Conservation (phyloP, 129 eudicot species). For the Flaveria sonorensis region DNA sequence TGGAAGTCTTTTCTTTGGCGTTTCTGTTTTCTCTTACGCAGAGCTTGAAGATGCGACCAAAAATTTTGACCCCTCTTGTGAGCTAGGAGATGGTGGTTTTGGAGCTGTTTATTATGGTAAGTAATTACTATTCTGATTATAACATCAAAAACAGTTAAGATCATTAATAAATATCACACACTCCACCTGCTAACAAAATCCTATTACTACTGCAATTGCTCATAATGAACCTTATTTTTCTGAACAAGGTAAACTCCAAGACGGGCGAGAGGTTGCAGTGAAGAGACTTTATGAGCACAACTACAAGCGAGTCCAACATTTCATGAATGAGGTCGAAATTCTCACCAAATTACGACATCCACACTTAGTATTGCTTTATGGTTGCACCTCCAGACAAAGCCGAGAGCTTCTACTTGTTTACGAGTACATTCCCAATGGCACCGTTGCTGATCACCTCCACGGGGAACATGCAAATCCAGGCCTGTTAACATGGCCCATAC, state of each 20-base stretch:
- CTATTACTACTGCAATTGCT: not conserved
- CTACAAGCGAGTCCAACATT: conserved; percentile 59
- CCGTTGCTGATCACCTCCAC: conserved; percentile 72
- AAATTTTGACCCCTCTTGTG: conserved; percentile 41
- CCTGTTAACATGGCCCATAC: conserved; percentile 56
- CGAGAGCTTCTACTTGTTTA: conserved; percentile 60
- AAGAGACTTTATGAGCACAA: conserved; percentile 65
- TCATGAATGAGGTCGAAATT: conserved; percentile 62
- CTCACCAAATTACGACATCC: conserved; percentile 57
- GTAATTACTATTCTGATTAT: not conserved
- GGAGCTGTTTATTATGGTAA: conserved; percentile 67
- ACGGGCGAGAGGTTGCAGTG: conserved; percentile 69
- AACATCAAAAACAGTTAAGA: not conserved
- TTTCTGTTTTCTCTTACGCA: conserved; percentile 50
- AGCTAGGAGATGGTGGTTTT: conserved; percentile 67
- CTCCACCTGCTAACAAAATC: not conserved
- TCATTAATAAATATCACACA: not conserved
- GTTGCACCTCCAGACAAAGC: conserved; percentile 63
- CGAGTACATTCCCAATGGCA: conserved; percentile 56
- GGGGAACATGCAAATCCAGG: conserved; percentile 47
- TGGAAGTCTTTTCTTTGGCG: conserved; percentile 38
- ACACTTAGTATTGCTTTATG: conserved; percentile 61
- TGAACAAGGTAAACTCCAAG: conserved; percentile 54
- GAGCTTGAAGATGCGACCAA: conserved; percentile 63
- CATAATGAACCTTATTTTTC: not conserved